Evolutionary conservation across 225 moss, liverwort and hornwort genomes (phyloP).

Genomic region (Antitrichia curtipendula): DNA sequence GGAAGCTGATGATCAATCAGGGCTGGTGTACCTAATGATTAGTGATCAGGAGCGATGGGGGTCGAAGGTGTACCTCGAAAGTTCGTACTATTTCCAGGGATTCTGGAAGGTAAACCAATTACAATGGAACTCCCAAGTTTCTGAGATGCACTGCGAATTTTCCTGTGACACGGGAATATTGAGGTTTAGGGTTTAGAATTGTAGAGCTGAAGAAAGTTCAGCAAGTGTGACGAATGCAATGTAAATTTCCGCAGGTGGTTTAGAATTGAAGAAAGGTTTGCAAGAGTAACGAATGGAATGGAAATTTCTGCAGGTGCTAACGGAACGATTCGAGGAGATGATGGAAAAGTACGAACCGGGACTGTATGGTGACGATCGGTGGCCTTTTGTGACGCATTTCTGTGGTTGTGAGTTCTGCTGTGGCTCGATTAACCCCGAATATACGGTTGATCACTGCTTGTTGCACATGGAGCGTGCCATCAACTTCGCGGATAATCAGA

Average conservation of each 20-base stretch:
- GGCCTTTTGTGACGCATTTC: conserved; percentile 92
- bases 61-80: conserved; percentile 60
- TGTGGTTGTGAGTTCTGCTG: conserved; percentile 94
- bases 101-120: conserved; percentile 38
- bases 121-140: neutral
- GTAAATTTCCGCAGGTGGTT: no score
- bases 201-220: neutral
- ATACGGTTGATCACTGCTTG: conserved; percentile 58
- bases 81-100: conserved; percentile 78
- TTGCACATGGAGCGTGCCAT: conserved; percentile 80
- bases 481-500: conserved; percentile 90
- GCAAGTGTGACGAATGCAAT: neutral
- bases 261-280: neutral
- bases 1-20: conserved; percentile 42
- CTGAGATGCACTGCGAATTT: no score
- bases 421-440: conserved; percentile 59
- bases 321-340: conserved; percentile 68
- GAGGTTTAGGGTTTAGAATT: neutral
- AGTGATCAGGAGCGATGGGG: conserved; percentile 14
- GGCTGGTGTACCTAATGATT: conserved; percentile 32
- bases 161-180: neutral
- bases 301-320: conserved; percentile 6
- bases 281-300: neutral
- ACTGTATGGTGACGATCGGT: conserved; percentile 55
- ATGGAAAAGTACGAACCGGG: conserved; percentile 74